Percentiles rank a stretch among this genome's conserved stretches.
phyloP scores from a whole-genome alignment of 345 rosid genomes.

The Iberis pinnata region DNA sequence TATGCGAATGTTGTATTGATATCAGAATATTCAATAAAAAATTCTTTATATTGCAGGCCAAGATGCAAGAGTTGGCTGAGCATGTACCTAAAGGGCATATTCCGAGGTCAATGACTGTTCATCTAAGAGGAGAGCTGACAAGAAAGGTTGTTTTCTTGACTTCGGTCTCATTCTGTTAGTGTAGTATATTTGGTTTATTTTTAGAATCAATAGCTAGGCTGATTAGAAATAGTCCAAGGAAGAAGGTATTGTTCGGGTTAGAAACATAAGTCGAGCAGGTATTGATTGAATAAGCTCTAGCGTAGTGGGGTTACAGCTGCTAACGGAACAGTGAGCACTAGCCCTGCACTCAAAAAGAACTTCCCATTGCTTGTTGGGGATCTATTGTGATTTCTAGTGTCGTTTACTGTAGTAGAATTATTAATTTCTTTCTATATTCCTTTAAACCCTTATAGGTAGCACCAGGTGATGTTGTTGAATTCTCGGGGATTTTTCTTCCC shows the following conservation, averaged over 20 bases:
- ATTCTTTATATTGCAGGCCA: slow-evolving; percentile 55
- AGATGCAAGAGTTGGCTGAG: slow-evolving; percentile 96
- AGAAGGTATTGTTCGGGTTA: neutral
- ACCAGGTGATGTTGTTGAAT: slow-evolving; percentile 95
- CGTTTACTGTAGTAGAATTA: neutral
- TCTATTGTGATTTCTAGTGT: too few species aligned
- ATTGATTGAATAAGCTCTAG: too few species aligned
- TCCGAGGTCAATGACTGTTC: slow-evolving; percentile 91
- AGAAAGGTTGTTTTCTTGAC: slow-evolving; percentile 61
- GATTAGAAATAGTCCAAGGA: neutral
- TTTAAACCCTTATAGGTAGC: slow-evolving; percentile 47
- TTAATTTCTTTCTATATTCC: neutral
- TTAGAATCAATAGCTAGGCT: neutral
- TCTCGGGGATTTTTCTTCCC: slow-evolving; percentile 97
- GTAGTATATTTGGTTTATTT: slow-evolving; percentile 6
- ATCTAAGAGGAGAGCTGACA: slow-evolving; percentile 94
- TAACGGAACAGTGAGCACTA: too few species aligned
- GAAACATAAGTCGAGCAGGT: neutral
- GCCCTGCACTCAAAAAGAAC: neutral
- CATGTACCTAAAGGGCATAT: slow-evolving; percentile 98
- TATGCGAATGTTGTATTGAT: slow-evolving; percentile 12
- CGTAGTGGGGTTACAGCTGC: too few species aligned
- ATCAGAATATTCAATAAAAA: neutral
- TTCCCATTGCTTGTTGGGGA: slow-evolving; percentile 5
- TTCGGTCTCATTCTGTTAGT: slow-evolving; percentile 5